Conservation (phyloP, 257 asterid species). For the Thymus mandschuricus region DNA sequence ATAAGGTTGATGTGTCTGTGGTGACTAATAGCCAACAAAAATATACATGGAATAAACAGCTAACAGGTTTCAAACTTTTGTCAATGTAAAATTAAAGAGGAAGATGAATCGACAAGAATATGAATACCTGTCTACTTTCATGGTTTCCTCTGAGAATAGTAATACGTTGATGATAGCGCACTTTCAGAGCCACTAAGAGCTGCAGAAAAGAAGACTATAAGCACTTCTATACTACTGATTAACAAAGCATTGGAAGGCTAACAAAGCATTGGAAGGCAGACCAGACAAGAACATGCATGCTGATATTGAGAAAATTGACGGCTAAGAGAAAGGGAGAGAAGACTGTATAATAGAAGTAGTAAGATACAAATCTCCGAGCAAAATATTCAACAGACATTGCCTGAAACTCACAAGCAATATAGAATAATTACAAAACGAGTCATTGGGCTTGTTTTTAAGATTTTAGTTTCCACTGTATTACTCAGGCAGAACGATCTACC, state of each 20-base stretch:
- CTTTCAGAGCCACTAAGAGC: conserved; percentile 83
- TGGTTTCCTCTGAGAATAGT: conserved; percentile 87
- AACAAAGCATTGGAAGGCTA: conserved; percentile 17
- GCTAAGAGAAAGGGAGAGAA: neutral
- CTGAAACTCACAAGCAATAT: conserved; percentile 20
- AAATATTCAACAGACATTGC: conserved; percentile 15
- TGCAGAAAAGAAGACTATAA: conserved; percentile 45
- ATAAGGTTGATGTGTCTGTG: conserved; percentile 21
- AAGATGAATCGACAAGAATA: neutral
- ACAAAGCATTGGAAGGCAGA: conserved; percentile 17
- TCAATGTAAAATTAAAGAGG: neutral
- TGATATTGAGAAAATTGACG: neutral
- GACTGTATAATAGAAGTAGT: neutral
- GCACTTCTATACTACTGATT: conserved; percentile 16
- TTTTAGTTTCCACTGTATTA: conserved; percentile 75
- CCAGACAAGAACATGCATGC: neutral
- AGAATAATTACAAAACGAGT: conserved; percentile 3
- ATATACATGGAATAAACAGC: neutral
- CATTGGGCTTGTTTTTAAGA: conserved; percentile 41
- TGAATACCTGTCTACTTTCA: conserved; percentile 75
- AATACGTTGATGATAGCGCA: conserved; percentile 76
- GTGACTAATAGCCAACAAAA: conserved; percentile 18
- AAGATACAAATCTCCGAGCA: neutral
- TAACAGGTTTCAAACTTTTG: neutral
- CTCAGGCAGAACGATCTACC: conserved; percentile 88